phyloP scores from a whole-genome alignment of 441 rosid species.

The Erysimum cheiri region DNA sequence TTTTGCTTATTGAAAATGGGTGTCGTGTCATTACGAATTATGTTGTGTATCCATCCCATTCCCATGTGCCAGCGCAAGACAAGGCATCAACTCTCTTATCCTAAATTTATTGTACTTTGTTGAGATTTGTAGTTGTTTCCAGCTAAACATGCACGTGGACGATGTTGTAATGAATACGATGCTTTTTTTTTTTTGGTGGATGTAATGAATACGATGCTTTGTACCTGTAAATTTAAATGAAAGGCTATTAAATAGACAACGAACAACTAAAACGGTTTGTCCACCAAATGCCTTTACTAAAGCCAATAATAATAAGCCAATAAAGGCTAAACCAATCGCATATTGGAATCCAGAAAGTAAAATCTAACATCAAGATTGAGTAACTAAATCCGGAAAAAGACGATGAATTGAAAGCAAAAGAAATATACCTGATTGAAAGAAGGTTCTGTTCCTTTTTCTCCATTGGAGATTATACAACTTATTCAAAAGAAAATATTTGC shows the following conservation, averaged over 20 bases:
- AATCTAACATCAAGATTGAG: constrained; percentile 1
- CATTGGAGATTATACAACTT: neutral
- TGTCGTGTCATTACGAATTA: constrained; percentile 4
- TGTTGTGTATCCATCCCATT: constrained; percentile 34
- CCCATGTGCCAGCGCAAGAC: constrained; percentile 41
- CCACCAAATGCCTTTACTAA: neutral
- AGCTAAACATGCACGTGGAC: constrained; percentile 35
- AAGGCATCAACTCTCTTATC: constrained; percentile 40
- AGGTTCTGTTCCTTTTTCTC: neutral
- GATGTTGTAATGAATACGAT: too few relatives aligned
- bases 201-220: constrained; percentile 32
- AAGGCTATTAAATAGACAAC: constrained; percentile 31
- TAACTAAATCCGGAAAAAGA: constrained; percentile 7
- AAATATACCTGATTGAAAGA: neutral
- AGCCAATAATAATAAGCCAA: neutral
- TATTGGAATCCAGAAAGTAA: constrained; percentile 22
- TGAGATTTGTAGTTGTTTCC: constrained; percentile 38
- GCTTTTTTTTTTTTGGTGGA: too few relatives aligned
- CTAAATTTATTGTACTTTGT: constrained; percentile 33
- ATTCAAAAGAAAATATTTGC: neutral
- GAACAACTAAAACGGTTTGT: constrained; percentile 37
- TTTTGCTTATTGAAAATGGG: constrained; percentile 10
- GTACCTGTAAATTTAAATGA: constrained; percentile 29
- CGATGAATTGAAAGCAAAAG: constrained; percentile 9
- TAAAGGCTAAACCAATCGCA: constrained; percentile 24